Conservation (phyloP, 352 stramenopile species). For the Pythium rishiriense region DNA sequence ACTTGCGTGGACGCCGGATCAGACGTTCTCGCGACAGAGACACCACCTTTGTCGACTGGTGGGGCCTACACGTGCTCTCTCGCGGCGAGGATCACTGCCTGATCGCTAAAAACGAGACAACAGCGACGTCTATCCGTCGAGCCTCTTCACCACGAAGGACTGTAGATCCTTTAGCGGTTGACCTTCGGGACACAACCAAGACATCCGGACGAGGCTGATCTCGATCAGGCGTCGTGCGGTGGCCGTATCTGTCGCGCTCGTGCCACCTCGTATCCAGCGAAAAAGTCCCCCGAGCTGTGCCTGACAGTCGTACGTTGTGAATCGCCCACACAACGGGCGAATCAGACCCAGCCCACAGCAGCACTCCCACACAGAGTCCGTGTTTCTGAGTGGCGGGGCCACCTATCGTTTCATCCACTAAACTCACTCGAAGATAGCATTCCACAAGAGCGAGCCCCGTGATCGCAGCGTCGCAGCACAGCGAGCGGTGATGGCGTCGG, state of each 20-base stretch:
- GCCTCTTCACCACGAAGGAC: not conserved
- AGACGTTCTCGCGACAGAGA: not conserved
- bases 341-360: not conserved
- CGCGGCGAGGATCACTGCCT: constrained; percentile 2
- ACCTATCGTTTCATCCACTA: no score
- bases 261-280: not conserved
- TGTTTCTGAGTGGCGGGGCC: no score
- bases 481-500: not conserved
- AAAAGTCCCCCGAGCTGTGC: not conserved
- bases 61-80: constrained; percentile 5
- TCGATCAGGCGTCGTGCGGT: not conserved
- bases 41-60: not conserved
- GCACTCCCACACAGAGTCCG: not conserved
- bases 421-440: no score
- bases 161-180: not conserved
- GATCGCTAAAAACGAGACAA: constrained; percentile 7
- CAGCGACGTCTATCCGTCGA: not conserved
- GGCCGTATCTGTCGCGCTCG: not conserved
- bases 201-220: not conserved
- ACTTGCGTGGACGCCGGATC: constrained; percentile 8
- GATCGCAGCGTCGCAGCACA: not conserved
- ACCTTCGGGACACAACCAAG: not conserved
- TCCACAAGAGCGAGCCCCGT: not conserved
- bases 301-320: not conserved
- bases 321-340: not conserved